phyloP scores from a whole-genome alignment of 2,329 filamentous ascomycete genomes.

The Penicillium hesseltinei region DNA sequence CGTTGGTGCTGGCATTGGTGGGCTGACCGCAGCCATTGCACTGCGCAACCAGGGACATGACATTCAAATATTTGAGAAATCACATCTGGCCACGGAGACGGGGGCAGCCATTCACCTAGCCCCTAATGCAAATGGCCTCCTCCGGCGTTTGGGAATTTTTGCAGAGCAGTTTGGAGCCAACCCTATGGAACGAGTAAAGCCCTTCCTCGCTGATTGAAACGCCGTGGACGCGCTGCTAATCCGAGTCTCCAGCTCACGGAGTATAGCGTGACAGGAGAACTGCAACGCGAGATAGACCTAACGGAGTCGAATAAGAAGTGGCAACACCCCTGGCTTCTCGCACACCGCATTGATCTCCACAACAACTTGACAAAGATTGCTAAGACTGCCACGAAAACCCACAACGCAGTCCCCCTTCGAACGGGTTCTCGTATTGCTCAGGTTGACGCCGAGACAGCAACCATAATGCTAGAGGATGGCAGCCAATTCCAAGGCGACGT shows the following conservation, averaged over 20 bases:
- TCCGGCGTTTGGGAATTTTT: not conserved
- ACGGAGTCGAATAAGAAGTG: not conserved
- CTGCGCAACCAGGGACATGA: not conserved
- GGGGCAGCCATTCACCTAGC: not conserved
- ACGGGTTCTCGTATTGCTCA: slow-evolving; percentile 46
- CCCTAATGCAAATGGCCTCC: not conserved
- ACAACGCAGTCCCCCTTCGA: slow-evolving; percentile 43
- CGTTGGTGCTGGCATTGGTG: not conserved
- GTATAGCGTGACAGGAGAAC: not conserved
- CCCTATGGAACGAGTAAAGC: not conserved
- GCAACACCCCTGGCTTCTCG: slow-evolving; percentile 49
- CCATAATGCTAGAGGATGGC: slow-evolving; percentile 49
- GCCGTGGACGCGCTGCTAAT: not conserved
- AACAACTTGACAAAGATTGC: slow-evolving; percentile 51
- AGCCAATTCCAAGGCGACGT: slow-evolving; percentile 48
- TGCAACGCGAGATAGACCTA: not conserved
- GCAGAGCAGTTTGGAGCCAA: not conserved
- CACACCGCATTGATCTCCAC: slow-evolving; percentile 56
- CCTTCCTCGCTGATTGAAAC: not conserved
- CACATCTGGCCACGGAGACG: not conserved
- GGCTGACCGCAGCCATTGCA: not conserved
- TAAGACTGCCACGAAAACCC: slow-evolving; percentile 34
- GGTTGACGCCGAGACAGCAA: slow-evolving; percentile 44
- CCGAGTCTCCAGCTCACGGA: not conserved
- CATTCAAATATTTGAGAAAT: not conserved